Conservation (phyloP, 148 eudicot genomes). For the Rhododendron molle region DNA sequence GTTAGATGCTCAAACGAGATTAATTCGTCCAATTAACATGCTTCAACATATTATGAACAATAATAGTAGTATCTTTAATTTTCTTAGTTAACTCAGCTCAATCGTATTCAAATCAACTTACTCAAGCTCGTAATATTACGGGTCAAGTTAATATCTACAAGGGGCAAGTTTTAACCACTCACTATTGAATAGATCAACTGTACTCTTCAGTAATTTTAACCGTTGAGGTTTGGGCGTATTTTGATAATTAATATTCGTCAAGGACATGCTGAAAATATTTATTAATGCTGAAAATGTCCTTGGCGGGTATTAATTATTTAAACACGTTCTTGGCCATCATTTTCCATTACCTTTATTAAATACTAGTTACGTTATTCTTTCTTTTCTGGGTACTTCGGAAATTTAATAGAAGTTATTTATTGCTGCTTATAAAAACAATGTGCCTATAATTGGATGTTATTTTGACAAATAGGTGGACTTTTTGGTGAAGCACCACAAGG, state of each 20-base stretch:
- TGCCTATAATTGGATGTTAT: not conserved
- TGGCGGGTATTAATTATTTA: too few species aligned
- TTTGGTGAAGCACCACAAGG: constrained; percentile 70
- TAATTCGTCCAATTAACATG: not conserved
- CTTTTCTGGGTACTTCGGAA: too few species aligned
- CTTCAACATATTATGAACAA: not conserved
- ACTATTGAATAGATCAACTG: not conserved
- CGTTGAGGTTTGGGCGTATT: too few species aligned
- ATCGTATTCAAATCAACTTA: not conserved
- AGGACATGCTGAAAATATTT: too few species aligned
- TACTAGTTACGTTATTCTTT: too few species aligned
- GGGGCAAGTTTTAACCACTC: not conserved
- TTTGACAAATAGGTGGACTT: constrained; percentile 63
- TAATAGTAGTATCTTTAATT: not conserved
- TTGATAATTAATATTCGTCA: too few species aligned
- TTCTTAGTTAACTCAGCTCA: not conserved
- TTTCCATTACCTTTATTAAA: too few species aligned
- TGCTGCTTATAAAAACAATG: too few species aligned
- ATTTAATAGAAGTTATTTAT: too few species aligned
- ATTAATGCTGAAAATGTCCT: too few species aligned
- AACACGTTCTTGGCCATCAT: too few species aligned
- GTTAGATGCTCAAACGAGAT: not conserved
- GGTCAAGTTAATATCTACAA: not conserved
- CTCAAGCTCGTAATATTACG: not conserved
- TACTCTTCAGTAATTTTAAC: not conserved